These are phyloP conservation scores for Tylopilus intermedius DNA, from an alignment of 768 basidiomycete species.

Conservation along the genomic window DNA sequence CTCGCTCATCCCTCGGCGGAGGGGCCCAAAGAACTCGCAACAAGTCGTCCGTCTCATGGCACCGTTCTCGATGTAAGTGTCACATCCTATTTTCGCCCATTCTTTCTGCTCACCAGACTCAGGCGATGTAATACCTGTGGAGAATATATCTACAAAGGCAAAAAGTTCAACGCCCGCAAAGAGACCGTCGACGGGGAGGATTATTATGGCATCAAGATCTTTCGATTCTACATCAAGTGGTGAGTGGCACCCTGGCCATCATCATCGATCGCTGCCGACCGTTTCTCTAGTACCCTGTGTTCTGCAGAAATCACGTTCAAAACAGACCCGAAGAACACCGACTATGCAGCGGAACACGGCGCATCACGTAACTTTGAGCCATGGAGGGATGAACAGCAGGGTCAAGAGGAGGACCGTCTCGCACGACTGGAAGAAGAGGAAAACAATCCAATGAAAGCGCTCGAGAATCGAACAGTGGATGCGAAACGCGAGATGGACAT, in stretches of 20 bases:
- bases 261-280: conserved; percentile 12
- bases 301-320: conserved; percentile 99
- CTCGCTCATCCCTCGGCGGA: conserved; percentile 87
- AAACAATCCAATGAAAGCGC: conserved; percentile 94
- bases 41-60: conserved; percentile 99
- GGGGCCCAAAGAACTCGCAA: conserved; percentile 88
- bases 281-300: conserved; percentile 69
- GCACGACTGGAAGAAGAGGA: conserved; percentile 87
- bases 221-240: conserved; percentile 92
- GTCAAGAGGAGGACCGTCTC: conserved; percentile 78
- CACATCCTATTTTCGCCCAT: not conserved
- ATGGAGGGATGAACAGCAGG: conserved; percentile 80
- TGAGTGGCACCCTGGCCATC: conserved; percentile 29
- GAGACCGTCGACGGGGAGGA: conserved; percentile 97
- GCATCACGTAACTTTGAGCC: conserved; percentile 98
- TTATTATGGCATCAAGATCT: conserved; percentile 97
- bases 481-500: conserved; percentile 98
- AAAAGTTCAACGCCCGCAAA: conserved; percentile 99
- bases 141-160: conserved; percentile 98
- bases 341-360: conserved; percentile 91
- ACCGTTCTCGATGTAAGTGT: conserved; percentile 88
- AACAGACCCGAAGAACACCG: conserved; percentile 97
- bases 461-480: conserved; percentile 89
- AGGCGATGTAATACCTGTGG: conserved; percentile 95
- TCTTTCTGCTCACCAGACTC: not conserved